These are phyloP conservation scores for Pecoramyces ruminantium DNA, from an alignment of 192 early-diverging fungal genomes.

Conservation along the genomic window DNA sequence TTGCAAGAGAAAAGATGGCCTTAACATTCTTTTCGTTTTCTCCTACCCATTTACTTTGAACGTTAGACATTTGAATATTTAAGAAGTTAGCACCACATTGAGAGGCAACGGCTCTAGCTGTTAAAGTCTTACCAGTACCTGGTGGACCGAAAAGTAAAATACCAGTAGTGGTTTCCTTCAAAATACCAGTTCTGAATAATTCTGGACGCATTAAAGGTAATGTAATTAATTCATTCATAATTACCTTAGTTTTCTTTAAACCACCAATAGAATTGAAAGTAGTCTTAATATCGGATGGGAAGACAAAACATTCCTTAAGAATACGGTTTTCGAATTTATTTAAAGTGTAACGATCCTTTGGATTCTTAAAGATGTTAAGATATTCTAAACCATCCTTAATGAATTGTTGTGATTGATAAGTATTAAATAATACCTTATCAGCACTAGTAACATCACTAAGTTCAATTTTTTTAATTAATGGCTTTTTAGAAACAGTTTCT, in stretches of 20 bases:
- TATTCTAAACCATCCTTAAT: neutral
- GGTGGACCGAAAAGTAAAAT: constrained; percentile 74
- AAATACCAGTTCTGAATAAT: constrained; percentile 52
- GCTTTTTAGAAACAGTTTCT: neutral
- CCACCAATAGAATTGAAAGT: constrained; percentile 1
- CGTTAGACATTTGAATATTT: constrained; percentile 57
- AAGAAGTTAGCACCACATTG: constrained; percentile 61
- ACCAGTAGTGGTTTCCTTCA: constrained; percentile 32
- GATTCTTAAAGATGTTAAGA: neutral
- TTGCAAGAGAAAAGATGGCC: constrained; percentile 79
- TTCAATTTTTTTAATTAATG: neutral
- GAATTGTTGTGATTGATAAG: neutral
- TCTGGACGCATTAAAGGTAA: constrained; percentile 63
- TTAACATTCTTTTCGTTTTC: constrained; percentile 89
- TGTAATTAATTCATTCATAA: constrained; percentile 68
- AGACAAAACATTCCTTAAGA: constrained; percentile 1
- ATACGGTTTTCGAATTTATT: constrained; percentile 1
- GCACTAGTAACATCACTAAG: neutral
- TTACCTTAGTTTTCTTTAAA: constrained; percentile 47
- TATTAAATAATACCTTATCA: neutral
- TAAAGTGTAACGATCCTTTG: neutral
- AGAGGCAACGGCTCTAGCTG: constrained; percentile 72
- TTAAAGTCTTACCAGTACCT: constrained; percentile 73
- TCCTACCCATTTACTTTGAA: constrained; percentile 81
- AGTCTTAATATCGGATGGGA: neutral